Conservation (phyloP, 2,329 filamentous ascomycete species). For the Alternaria rosae region DNA sequence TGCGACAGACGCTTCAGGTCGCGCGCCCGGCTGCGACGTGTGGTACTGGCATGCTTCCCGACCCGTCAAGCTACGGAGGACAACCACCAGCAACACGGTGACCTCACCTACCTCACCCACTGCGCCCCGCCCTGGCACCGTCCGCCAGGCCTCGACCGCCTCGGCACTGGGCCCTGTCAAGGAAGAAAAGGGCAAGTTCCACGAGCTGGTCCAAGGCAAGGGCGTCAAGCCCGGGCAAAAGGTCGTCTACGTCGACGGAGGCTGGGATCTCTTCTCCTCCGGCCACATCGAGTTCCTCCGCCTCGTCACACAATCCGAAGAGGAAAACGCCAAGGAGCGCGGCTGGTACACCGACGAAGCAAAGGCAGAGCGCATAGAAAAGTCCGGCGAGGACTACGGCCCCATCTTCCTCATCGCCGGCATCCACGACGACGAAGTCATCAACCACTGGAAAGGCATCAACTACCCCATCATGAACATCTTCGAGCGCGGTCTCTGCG, state of each 20-base stretch:
- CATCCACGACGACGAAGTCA: constrained; percentile 91
- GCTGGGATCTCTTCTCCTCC: constrained; percentile 95
- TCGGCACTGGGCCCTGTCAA: constrained; percentile 43
- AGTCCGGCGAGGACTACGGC: constrained; percentile 74
- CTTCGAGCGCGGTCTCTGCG: constrained; percentile 92
- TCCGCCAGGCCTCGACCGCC: constrained; percentile 49
- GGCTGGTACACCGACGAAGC: constrained; percentile 79
- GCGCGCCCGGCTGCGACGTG: constrained; percentile 79
- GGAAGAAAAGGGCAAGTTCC: constrained; percentile 71
- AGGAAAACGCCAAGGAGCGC: constrained; percentile 68
- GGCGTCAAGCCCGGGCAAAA: constrained; percentile 78
- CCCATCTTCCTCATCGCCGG: constrained; percentile 91
- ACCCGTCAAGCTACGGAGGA: constrained; percentile 49
- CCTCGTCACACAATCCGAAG: constrained; percentile 76
- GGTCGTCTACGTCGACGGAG: constrained; percentile 93
- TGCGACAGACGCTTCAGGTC: constrained; percentile 83
- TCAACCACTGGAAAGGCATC: constrained; percentile 95
- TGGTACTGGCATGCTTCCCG: constrained; percentile 77
- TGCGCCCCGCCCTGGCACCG: constrained; percentile 27
- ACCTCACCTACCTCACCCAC: constrained; percentile 6
- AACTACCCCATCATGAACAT: constrained; percentile 99
- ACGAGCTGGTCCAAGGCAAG: constrained; percentile 73
- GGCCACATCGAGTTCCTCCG: constrained; percentile 96
- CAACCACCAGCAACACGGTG: constrained; percentile 36
- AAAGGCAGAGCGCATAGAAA: constrained; percentile 67